A percentile compares a stretch with the other conserved stretches of the same genome.
Evolutionary conservation across 441 rosid species (phyloP).

Genomic region (Mallotus japonicus): DNA sequence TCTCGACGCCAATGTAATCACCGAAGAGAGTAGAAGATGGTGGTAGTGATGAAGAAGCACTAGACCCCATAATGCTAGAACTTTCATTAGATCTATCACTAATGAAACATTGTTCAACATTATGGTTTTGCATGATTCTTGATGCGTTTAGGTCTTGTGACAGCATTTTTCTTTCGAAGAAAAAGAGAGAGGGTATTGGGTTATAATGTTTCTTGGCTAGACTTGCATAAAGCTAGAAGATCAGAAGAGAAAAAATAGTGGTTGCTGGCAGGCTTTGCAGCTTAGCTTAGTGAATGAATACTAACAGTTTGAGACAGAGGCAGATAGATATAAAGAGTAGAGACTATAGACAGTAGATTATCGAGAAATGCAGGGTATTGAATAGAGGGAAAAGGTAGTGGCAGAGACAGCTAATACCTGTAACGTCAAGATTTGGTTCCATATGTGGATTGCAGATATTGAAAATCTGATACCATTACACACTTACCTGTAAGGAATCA

Average conservation of each 20-base stretch:
- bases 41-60: slow-evolving; percentile 3
- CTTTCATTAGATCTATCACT: background rate
- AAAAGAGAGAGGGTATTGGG: background rate
- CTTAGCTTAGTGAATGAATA: background rate
- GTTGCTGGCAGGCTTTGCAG: background rate
- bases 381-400: slow-evolving; percentile 23
- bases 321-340: slow-evolving; percentile 1
- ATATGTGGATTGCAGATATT: slow-evolving; percentile 22
- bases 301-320: background rate
- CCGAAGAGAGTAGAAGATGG: slow-evolving; percentile 38
- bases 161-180: background rate
- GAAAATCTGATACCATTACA: slow-evolving; percentile 6
- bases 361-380: slow-evolving; percentile 23
- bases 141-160: background rate
- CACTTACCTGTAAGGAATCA: slow-evolving; percentile 15
- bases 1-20: slow-evolving; percentile 65
- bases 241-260: background rate
- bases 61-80: background rate
- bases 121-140: background rate
- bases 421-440: slow-evolving; percentile 30
- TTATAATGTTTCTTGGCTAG: background rate
- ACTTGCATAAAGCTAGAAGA: slow-evolving; percentile 9
- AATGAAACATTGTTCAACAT: slow-evolving; percentile 9
- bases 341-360: background rate
- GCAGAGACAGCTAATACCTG: slow-evolving; percentile 40